These are phyloP conservation scores for Neoscytalidium dimidiatum DNA, from an alignment of 2,329 filamentous ascomycete species.

Conservation along the genomic window DNA sequence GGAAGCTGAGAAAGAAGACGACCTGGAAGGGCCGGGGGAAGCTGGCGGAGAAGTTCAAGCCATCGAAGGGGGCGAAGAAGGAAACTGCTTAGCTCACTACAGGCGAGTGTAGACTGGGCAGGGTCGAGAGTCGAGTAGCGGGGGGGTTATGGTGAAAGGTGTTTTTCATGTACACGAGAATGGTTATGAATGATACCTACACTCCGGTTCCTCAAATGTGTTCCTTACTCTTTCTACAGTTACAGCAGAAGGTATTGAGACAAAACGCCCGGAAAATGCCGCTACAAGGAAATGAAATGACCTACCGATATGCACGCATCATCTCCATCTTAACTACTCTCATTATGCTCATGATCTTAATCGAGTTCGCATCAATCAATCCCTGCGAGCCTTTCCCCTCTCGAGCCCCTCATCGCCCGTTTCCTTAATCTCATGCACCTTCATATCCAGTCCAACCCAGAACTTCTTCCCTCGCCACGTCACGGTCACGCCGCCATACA, in stretches of 20 bases:
- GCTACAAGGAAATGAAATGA: background rate
- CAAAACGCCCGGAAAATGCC: background rate
- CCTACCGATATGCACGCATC: background rate
- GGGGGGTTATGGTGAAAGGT: background rate
- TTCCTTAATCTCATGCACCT: constrained; percentile 62
- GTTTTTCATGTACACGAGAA: background rate
- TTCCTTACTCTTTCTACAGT: no score
- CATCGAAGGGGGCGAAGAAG: background rate
- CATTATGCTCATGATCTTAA: background rate
- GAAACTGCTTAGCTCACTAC: no score
- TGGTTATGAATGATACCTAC: background rate
- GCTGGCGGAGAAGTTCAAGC: background rate
- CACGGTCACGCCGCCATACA: constrained; percentile 84
- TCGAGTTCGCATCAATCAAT: background rate
- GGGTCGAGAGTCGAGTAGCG: background rate
- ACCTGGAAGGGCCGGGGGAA: background rate
- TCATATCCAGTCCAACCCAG: constrained; percentile 80
- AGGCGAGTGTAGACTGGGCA: background rate
- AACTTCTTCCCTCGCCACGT: constrained; percentile 85
- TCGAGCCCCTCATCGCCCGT: background rate
- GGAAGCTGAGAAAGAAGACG: background rate
- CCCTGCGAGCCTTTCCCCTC: background rate
- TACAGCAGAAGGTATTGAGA: background rate
- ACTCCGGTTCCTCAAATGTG: background rate
- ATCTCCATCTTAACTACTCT: background rate